Percentiles rank a stretch among this genome's conserved stretches.
Conservation (phyloP, 2,329 filamentous ascomycete genomes). For the Phyllosticta capitalensis region DNA sequence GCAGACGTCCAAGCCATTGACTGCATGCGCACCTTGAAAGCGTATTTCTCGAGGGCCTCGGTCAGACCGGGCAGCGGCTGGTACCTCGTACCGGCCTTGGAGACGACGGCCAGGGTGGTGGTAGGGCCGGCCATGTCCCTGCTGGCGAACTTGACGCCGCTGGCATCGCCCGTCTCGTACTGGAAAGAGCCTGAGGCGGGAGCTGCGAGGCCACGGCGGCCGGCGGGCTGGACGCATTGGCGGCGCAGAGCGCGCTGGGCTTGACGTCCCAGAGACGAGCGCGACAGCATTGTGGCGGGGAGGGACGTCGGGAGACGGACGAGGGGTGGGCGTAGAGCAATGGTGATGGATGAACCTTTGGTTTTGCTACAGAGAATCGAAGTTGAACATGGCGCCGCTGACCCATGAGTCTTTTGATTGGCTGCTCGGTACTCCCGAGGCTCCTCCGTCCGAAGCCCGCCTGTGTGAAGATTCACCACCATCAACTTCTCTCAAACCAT, state of each 20-base stretch:
- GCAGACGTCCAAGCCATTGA: constrained; percentile 5
- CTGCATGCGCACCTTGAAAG: constrained; percentile 68
- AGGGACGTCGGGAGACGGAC: constrained; percentile 26
- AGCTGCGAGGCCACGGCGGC: constrained; percentile 55
- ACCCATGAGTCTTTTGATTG: constrained; percentile 4
- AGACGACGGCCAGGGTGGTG: constrained; percentile 81
- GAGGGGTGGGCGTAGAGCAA: constrained; percentile 44
- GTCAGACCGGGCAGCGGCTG: constrained; percentile 83
- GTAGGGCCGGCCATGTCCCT: constrained; percentile 83
- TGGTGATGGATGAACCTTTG: constrained; percentile 27
- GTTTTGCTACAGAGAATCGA: constrained; percentile 25
- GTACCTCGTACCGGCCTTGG: constrained; percentile 90
- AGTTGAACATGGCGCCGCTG: constrained; percentile 9
- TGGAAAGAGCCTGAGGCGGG: constrained; percentile 67
- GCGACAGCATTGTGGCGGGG: constrained; percentile 52
- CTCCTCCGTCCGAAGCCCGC: background rate
- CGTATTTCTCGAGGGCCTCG: constrained; percentile 85
- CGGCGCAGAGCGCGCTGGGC: constrained; percentile 53
- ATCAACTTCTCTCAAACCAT: background rate
- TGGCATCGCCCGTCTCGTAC: constrained; percentile 78
- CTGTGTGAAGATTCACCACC: background rate
- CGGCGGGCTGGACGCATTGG: constrained; percentile 46
- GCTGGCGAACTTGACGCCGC: constrained; percentile 85
- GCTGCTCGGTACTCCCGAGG: constrained; percentile 1
- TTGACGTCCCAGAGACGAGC: constrained; percentile 54